Base-by-base conservation (phyloP, 345 rosid genomes). In the Mangifera indica region DNA sequence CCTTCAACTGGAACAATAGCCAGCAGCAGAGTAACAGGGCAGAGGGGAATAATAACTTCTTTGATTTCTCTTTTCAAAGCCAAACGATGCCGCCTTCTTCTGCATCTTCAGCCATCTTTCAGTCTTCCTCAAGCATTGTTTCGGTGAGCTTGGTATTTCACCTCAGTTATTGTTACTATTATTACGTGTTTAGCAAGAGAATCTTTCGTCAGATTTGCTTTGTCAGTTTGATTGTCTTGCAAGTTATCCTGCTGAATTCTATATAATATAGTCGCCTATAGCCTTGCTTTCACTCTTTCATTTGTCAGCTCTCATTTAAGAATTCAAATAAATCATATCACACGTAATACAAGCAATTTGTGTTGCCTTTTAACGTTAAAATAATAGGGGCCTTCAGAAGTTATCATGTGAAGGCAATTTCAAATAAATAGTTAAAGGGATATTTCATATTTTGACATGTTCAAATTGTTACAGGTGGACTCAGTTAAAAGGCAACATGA, bases 41-140 rank as follows among this genome's bases (percentile, higher is more conserved):
- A 54, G 89, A 81, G 72, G 78, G 81, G 18, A 81, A 72, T 58
- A 71, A 37, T 7, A 37, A 24, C 69, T 80, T 58, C 80, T 76
- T 83, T 44, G 96, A 91, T 72, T 92, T 95, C 92, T 90, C 97
- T 46, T 92, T 90, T 72, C 98, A 84, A 48, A 81, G 83, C 44
- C 85, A 83, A 49, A 53, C 83, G n/a, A 70, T 61, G 76, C 74
- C 76, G n/a, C n/a, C n/a, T n/a, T n/a, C n/a, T n/a, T n/a, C n/a
- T n/a, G n/a, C n/a, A n/a, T n/a, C n/a, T n/a, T n/a, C n/a, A n/a
- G n/a, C n/a, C n/a, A n/a, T n/a, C n/a, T n/a, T 76, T 8, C 79
- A 69, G 14, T 70, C 87, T 32, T 55, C 74, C 37, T 42, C 70
- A 15, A 61, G 62, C 64, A 11, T 71, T 73, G 66, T 79, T 72